Conservation (phyloP, 805 yeast species). For the Candida awuae region DNA sequence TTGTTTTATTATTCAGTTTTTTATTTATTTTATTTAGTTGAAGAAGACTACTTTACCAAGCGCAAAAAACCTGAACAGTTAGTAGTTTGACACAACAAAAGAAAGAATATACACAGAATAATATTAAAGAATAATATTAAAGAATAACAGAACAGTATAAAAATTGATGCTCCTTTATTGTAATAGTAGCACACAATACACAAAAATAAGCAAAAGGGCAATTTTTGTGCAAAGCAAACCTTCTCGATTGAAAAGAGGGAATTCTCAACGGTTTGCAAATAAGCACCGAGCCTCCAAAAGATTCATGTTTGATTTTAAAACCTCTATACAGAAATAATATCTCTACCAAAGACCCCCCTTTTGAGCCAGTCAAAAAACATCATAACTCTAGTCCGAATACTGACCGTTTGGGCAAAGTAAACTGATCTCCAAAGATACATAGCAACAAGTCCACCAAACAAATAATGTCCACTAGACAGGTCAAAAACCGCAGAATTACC, state of each 20-base stretch:
- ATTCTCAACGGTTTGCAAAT: not conserved
- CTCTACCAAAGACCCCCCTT: conserved; percentile 85
- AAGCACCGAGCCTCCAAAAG: not conserved
- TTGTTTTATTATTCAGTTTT: not conserved
- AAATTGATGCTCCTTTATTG: too few species aligned
- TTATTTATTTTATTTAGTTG: too few species aligned
- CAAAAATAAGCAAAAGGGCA: too few species aligned
- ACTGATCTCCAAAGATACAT: conserved; percentile 93
- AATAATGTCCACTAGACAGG: conserved; percentile 68
- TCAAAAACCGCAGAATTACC: conserved; percentile 97
- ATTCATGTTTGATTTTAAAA: not conserved
- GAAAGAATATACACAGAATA: too few species aligned
- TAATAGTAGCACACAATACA: too few species aligned
- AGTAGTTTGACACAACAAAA: too few species aligned
- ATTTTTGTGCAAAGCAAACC: too few species aligned
- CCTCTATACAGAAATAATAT: conserved; percentile 24
- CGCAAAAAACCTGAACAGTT: too few species aligned
- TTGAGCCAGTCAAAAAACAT: conserved; percentile 86
- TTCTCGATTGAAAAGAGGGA: too few species aligned
- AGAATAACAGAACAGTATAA: too few species aligned
- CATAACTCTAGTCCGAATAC: conserved; percentile 77
- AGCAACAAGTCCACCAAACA: conserved; percentile 75
- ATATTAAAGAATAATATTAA: too few species aligned
- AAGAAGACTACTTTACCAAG: too few species aligned
- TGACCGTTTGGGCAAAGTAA: conserved; percentile 84